Percentiles rank a stretch among this genome's conserved stretches.
These are phyloP conservation scores for Gracilaria caudata DNA, from an alignment of 23 red algal genomes.

Conservation along the genomic window DNA sequence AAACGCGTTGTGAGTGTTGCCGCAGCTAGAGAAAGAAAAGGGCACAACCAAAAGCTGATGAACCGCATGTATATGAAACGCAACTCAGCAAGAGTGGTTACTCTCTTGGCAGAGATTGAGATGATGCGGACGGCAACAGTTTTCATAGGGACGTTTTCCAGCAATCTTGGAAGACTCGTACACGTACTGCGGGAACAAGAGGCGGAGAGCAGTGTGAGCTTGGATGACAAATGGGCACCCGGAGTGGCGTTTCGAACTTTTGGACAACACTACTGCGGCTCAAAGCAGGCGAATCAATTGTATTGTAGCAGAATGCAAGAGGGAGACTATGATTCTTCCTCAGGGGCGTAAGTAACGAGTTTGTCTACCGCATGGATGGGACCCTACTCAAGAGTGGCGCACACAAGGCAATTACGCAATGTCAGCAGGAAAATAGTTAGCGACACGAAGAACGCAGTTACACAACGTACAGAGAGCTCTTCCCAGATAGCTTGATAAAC, in stretches of 20 bases:
- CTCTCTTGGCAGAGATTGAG: constrained; percentile 66
- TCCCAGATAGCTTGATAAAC: constrained; percentile 98
- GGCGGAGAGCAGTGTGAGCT: constrained; percentile 22
- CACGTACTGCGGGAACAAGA: constrained; percentile 35
- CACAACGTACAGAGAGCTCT: constrained; percentile 71
- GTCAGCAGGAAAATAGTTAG: constrained; percentile 11
- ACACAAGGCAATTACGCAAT: constrained; percentile 23
- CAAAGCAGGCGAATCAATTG: constrained; percentile 24
- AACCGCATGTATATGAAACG: constrained; percentile 35
- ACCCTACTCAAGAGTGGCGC: constrained; percentile 24
- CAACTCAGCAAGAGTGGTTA: constrained; percentile 22
- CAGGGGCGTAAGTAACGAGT: constrained; percentile 79
- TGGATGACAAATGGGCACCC: constrained; percentile 71
- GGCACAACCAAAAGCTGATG: constrained; percentile 41
- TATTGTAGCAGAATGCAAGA: constrained; percentile 33
- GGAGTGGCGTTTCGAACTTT: constrained; percentile 77
- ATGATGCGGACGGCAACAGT: constrained; percentile 23
- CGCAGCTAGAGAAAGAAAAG: constrained; percentile 11
- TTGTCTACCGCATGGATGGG: constrained; percentile 95
- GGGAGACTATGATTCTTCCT: constrained; percentile 47
- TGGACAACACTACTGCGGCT: constrained; percentile 60
- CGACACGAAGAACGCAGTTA: background rate
- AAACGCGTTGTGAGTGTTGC: constrained; percentile 27
- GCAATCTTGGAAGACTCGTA: constrained; percentile 77
- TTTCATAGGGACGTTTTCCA: constrained; percentile 75